Base-by-base conservation (phyloP, 495 filamentous ascomycete genomes). In the Penicillium dipodomyicola region DNA sequence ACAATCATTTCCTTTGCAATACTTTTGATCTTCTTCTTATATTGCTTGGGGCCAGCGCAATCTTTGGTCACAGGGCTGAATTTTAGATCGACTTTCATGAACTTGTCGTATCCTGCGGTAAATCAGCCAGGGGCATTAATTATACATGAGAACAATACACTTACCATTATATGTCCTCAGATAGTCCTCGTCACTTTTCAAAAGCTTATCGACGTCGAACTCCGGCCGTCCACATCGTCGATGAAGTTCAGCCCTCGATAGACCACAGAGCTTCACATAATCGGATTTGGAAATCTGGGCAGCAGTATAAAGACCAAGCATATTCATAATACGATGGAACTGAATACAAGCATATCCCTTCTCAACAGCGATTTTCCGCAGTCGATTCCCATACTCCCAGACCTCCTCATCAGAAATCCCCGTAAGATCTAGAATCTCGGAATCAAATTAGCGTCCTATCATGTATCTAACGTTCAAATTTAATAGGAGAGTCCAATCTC, bases 381-480 rank as follows among this genome's bases (percentile, higher is more conserved):
- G 68, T 41, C 71, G 65, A 56, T 81, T 72, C 19, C 77, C 77
- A 58, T 82, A 82, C 10, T 65, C 67, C 80, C 80, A 82, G 2
- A 76, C 74, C 41, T 81, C 70, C 17, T 62, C 65, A 51, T 82
- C 80, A 0, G 80, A 70, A 4, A 80, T 75, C 12, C 74, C 70
- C 11, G 82, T 63, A n/a, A 83, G 67, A 44, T 82, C 79, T 77
- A 68, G 45, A 12, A 29, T 64, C 25, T 14, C 23, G 17, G 12
- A 20, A 63, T 27, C 14, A 19, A 25, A n/a, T 47, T 42, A 51
- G 32, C 22, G 11, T 33, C 32, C 8, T 42, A 49, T 15, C 15
- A 3, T 39, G 15, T 39, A 39, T 39, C 2, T 39, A 2, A n/a
- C 15, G n/a, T 8, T 41, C 11, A 25, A 27, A 30, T 33, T 33